Evolutionary conservation across 2,329 filamentous ascomycete genomes (phyloP).

Genomic region (Teratosphaeria gauchensis): DNA sequence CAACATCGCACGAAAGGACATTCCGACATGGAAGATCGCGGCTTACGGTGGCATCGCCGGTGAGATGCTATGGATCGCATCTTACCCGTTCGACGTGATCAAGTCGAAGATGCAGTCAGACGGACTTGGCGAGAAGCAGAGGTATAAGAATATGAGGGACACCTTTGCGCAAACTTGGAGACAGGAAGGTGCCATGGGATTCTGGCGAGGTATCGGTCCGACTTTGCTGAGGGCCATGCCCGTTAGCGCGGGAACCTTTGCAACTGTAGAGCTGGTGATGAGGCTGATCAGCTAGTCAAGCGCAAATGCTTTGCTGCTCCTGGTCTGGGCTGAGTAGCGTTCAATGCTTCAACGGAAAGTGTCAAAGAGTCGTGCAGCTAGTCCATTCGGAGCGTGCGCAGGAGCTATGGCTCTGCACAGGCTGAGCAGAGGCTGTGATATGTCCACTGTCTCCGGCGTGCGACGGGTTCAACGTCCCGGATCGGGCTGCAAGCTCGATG

Average conservation of each 20-base stretch:
- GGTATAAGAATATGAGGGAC: conserved; percentile 75
- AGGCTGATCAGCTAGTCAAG: conserved; percentile 27
- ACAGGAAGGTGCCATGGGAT: conserved; percentile 67
- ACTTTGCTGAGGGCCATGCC: conserved; percentile 93
- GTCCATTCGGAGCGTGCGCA: not conserved
- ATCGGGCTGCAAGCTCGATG: no score
- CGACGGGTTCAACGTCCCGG: no score
- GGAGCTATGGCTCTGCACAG: no score
- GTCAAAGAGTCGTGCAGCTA: not conserved
- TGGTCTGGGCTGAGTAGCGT: not conserved
- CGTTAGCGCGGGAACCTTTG: conserved; percentile 95
- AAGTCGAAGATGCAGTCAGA: conserved; percentile 99
- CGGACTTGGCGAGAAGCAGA: conserved; percentile 64
- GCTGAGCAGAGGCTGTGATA: no score
- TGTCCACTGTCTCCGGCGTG: no score
- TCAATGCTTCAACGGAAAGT: not conserved
- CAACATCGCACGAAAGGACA: conserved; percentile 61
- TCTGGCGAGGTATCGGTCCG: conserved; percentile 90
- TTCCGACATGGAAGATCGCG: conserved; percentile 78
- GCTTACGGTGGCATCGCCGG: conserved; percentile 88
- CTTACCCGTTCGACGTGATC: conserved; percentile 92
- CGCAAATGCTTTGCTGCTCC: not conserved
- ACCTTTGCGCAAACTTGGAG: conserved; percentile 78
- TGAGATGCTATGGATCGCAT: conserved; percentile 84
- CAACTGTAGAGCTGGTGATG: conserved; percentile 46